These are phyloP conservation scores for Ceratobasidium sp. DNA, from an alignment of 1,284 basidiomycete genomes.

Conservation along the genomic window DNA sequence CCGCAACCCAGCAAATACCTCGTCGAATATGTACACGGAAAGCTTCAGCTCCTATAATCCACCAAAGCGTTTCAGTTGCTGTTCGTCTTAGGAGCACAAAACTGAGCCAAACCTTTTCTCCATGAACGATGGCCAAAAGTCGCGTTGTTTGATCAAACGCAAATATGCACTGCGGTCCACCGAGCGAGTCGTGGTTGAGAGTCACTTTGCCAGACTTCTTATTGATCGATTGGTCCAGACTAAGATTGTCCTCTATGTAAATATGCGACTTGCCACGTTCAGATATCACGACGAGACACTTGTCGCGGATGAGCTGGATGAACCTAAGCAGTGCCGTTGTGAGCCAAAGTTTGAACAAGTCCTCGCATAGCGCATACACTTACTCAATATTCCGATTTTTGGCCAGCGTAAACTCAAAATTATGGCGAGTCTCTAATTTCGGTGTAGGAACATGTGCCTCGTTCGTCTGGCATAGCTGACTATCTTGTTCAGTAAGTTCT, in stretches of 20 bases:
- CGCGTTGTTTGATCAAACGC: conserved; percentile 39
- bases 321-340: too few species aligned
- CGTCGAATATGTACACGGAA: conserved; percentile 46
- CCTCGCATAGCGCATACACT: background rate
- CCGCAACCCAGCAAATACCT: conserved; percentile 27
- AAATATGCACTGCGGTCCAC: conserved; percentile 17
- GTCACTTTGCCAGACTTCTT: conserved; percentile 30
- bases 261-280: conserved; percentile 31
- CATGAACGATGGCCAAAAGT: conserved; percentile 26
- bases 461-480: conserved; percentile 31
- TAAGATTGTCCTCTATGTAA: conserved; percentile 36
- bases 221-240: conserved; percentile 28
- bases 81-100: too few species aligned
- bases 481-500: conserved; percentile 47
- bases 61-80: too few species aligned
- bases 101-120: conserved; percentile 16
- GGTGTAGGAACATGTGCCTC: conserved; percentile 34
- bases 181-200: conserved; percentile 31
- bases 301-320: conserved; percentile 37
- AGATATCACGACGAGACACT: conserved; percentile 31
- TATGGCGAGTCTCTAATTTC: conserved; percentile 30
- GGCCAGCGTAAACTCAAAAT: conserved; percentile 41
- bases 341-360: too few species aligned
- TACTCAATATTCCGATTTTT: conserved; percentile 32
- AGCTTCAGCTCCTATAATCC: conserved; percentile 21